A percentile compares a stretch with the other conserved stretches of the same genome.
These are phyloP conservation scores for Sporobolomyces pararoseus DNA, from an alignment of 768 basidiomycete genomes.

Conservation along the genomic window DNA sequence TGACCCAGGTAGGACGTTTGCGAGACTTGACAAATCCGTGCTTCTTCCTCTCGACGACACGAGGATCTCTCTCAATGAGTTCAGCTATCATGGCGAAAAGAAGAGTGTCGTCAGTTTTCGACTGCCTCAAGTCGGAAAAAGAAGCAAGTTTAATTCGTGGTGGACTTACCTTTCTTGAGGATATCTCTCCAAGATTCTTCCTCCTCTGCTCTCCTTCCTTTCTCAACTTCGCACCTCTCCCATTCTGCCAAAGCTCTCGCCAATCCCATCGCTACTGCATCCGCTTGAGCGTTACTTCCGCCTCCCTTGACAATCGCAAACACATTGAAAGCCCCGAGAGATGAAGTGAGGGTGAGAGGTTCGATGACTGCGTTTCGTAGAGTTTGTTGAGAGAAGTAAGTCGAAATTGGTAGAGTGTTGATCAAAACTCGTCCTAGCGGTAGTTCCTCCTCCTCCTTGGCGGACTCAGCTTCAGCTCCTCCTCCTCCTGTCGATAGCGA, in stretches of 20 bases:
- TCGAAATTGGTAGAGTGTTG: constrained; percentile 73
- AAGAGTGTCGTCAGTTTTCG: constrained; percentile 9
- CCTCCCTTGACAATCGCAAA: constrained; percentile 73
- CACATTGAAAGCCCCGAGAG: constrained; percentile 77
- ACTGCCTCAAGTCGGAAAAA: not conserved
- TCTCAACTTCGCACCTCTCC: constrained; percentile 37
- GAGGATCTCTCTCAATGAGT: constrained; percentile 81
- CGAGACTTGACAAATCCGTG: constrained; percentile 86
- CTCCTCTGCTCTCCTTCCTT: constrained; percentile 56
- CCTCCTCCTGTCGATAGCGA: constrained; percentile 11
- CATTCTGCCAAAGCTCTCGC: constrained; percentile 49
- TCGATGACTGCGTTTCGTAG: constrained; percentile 79
- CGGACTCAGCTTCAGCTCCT: not conserved
- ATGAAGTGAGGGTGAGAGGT: constrained; percentile 76
- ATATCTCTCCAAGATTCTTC: constrained; percentile 63
- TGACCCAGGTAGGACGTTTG: constrained; percentile 95
- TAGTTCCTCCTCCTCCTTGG: not conserved
- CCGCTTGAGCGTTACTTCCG: constrained; percentile 88
- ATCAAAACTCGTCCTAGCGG: constrained; percentile 59
- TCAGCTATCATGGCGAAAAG: constrained; percentile 59
- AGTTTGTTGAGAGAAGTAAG: constrained; percentile 68
- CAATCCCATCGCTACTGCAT: constrained; percentile 59
- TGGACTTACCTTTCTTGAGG: constrained; percentile 65
- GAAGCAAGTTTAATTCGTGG: not conserved
- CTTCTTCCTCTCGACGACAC: constrained; percentile 99